Evolutionary conservation across 768 basidiomycete species (phyloP).

Genomic region (Lactifluus pinguis): DNA sequence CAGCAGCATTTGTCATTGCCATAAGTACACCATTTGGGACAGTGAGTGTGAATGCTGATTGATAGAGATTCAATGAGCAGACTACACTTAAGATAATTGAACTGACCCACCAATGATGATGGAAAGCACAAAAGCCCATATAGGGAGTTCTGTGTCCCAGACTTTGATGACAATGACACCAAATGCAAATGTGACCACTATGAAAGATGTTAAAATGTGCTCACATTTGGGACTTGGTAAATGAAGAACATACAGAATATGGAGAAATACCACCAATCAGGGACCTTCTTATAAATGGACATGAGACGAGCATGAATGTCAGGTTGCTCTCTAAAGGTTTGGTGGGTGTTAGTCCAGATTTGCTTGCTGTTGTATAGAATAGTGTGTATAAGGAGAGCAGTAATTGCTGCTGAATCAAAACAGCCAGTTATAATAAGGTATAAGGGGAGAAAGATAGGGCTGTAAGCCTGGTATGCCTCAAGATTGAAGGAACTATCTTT

Average conservation of each 20-base stretch:
- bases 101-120: slow-evolving; percentile 33
- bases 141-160: slow-evolving; percentile 15
- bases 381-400: slow-evolving; percentile 64
- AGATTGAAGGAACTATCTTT: slow-evolving; percentile 46
- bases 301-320: slow-evolving; percentile 82
- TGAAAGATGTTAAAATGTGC: too few relatives aligned
- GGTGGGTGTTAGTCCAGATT: slow-evolving; percentile 61
- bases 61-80: slow-evolving; percentile 59
- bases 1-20: not conserved
- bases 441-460: slow-evolving; percentile 51
- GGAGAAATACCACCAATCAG: slow-evolving; percentile 21
- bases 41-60: slow-evolving; percentile 30
- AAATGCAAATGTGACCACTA: too few relatives aligned
- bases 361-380: slow-evolving; percentile 70
- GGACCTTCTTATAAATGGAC: slow-evolving; percentile 65
- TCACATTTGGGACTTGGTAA: too few relatives aligned
- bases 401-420: too few relatives aligned
- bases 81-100: slow-evolving; percentile 52
- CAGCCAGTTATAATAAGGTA: too few relatives aligned
- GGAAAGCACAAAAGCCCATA: slow-evolving; percentile 18
- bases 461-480: slow-evolving; percentile 46
- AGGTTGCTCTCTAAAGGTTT: slow-evolving; percentile 67
- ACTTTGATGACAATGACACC: too few relatives aligned
- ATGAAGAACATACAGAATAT: too few relatives aligned
- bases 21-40: slow-evolving; percentile 22